phyloP scores from a whole-genome alignment of 257 asterid genomes.

The Plantago major region DNA sequence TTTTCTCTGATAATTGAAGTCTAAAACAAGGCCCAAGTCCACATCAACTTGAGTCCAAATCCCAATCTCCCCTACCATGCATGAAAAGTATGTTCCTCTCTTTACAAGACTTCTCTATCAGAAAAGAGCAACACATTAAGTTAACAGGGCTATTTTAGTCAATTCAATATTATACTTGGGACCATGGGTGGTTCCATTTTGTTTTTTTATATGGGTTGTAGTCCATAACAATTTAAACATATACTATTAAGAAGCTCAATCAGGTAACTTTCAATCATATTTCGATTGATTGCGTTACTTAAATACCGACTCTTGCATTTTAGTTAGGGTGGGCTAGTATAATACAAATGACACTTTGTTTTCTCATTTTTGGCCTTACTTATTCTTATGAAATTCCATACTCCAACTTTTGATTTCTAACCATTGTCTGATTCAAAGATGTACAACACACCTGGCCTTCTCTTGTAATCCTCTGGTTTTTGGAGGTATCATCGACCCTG shows the following conservation, averaged over 20 bases:
- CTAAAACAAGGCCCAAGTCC: conserved; percentile 32
- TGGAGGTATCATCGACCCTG: no score
- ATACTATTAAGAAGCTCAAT: not conserved
- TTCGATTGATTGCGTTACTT: not conserved
- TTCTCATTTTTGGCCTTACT: no score
- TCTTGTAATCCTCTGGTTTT: no score
- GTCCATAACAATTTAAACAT: not conserved
- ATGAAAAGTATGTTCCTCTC: conserved; percentile 21
- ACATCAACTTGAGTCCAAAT: conserved; percentile 38
- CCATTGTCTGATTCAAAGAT: no score
- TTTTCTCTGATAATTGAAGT: conserved; percentile 27
- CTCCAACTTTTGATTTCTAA: no score
- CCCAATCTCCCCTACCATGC: conserved; percentile 24
- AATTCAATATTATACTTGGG: not conserved
- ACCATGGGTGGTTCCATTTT: not conserved
- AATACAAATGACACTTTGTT: no score
- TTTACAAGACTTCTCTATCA: conserved; percentile 9
- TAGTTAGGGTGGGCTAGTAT: no score
- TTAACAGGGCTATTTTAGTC: not conserved
- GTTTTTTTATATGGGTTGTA: conserved; percentile 1
- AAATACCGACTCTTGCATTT: no score
- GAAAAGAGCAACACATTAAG: conserved; percentile 8
- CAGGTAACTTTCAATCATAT: not conserved
- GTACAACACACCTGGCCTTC: no score
- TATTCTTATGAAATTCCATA: no score